Conservation (phyloP, 106 monocot genomes). For the Dioscorea zingiberensis region DNA sequence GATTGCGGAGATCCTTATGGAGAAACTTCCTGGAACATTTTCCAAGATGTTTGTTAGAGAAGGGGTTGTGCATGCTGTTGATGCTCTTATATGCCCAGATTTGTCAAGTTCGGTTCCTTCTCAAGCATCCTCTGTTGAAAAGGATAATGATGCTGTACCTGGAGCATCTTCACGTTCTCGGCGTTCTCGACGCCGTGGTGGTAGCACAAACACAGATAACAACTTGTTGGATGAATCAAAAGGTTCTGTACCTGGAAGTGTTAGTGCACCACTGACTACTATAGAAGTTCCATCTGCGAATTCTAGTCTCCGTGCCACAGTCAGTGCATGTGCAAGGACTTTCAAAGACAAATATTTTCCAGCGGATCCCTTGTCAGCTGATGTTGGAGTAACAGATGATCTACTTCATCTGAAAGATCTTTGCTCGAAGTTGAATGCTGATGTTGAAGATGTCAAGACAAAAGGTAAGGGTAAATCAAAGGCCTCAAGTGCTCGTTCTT, state of each 20-base stretch:
- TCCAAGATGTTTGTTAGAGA: conserved; percentile 92
- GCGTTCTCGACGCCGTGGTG: conserved; percentile 57
- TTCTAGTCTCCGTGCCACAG: conserved; percentile 62
- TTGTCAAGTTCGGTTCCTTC: conserved; percentile 33
- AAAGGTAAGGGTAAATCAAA: conserved; percentile 90
- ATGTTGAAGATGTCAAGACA: conserved; percentile 42
- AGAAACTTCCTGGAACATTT: conserved; percentile 89
- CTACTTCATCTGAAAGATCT: conserved; percentile 76
- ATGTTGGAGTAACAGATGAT: conserved; percentile 79
- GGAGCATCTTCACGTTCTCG: conserved; percentile 69
- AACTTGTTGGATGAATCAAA: conserved; percentile 62
- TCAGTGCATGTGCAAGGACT: conserved; percentile 72
- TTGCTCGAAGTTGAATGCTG: conserved; percentile 59
- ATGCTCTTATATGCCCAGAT: conserved; percentile 59
- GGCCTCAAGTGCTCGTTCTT: conserved; percentile 26
- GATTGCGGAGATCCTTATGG: conserved; percentile 90
- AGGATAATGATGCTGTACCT: conserved; percentile 43
- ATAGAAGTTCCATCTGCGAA: conserved; percentile 47
- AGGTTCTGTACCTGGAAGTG: conserved; percentile 25
- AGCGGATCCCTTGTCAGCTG: conserved; percentile 48
- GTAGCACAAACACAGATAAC: conserved; percentile 33
- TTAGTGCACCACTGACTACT: conserved; percentile 28
- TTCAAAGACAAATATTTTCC: conserved; percentile 93
- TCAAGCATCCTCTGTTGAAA: conserved; percentile 37
- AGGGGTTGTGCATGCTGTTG: conserved; percentile 98